These are phyloP conservation scores for Penicillium sp. DNA, from an alignment of 2,329 filamentous ascomycete species.

Conservation along the genomic window DNA sequence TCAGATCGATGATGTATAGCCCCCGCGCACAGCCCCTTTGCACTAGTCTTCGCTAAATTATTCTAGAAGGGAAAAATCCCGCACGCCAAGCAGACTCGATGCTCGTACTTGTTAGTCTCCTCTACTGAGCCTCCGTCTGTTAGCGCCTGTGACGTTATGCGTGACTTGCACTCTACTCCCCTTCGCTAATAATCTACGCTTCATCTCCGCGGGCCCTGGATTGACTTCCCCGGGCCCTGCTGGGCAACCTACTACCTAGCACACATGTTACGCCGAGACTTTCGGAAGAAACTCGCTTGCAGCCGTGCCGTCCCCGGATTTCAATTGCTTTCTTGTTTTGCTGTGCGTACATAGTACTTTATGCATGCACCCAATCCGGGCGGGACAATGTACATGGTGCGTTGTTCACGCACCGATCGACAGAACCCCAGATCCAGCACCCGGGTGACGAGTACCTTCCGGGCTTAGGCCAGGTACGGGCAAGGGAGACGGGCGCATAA, in stretches of 20 bases:
- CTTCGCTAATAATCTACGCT: background rate
- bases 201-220: background rate
- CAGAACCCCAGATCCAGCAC: background rate
- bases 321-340: background rate
- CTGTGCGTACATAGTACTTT: too few relatives aligned
- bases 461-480: background rate
- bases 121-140: background rate
- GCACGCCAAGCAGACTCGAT: constrained; percentile 13
- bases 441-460: background rate
- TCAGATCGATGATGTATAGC: constrained; percentile 11
- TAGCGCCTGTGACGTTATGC: background rate
- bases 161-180: background rate
- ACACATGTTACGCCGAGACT: background rate
- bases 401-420: background rate
- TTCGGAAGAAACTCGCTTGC: background rate
- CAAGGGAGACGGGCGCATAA: constrained; percentile 4
- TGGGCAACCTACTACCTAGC: background rate
- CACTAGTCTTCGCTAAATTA: constrained; percentile 9
- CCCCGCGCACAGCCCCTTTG: constrained; percentile 15
- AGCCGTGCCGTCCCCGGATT: background rate
- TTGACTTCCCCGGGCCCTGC: background rate
- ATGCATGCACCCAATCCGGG: background rate
- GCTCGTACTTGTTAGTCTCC: background rate
- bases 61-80: constrained; percentile 25
- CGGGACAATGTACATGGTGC: background rate